Evolutionary conservation across 345 rosid species (phyloP), one percentile per base, ranked within the genome.

Genomic region (Atalantia buxifolia): DNA sequence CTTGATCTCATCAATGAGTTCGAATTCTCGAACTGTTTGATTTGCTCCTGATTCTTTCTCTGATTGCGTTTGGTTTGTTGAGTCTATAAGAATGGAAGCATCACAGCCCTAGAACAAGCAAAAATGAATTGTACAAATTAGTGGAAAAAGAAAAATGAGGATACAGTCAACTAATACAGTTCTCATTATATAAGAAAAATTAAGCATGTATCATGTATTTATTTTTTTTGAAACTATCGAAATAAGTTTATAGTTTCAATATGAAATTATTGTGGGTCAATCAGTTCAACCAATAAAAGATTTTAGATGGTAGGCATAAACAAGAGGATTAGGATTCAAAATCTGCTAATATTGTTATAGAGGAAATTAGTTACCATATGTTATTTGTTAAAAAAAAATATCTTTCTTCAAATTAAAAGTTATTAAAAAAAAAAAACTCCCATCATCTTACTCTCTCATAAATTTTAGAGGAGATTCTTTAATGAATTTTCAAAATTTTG

Each of bases 1-100:
- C 85, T 91, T 94, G 31, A 87, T 88, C 24, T 80, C 76, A 74
- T 94, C 96, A 2, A 94, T 92, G 7, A 94, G 77, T 12, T 88
- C 89, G 68, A 45, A 91, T 35, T 85, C 97, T 31, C 97, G 83
- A 4, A 92, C 91, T 0, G 93, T 91, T 19, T 75, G 81, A 84
- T 90, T 94, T 3, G 98, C 92, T 31, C 92, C 91, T 2, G 92
- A 86, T 1, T 87, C 70, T 83, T 91, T 91, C 81, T 94, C 97
- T 0, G 97, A 85, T 31, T 73, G 83, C 7, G 74, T 86, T 59
- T 75, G 72, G 28, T 36, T 21, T 2, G 90, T 87, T 63, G 92
- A 77, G 74, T 91, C 94, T 65, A 91, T 88, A 10, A 92, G 90
- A 74, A 92, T 86, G 1, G 98, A 92, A 33, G 95, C 97, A 24